These are phyloP conservation scores for Marasmius fiardii DNA, from an alignment of 1,284 basidiomycete genomes.

Conservation along the genomic window DNA sequence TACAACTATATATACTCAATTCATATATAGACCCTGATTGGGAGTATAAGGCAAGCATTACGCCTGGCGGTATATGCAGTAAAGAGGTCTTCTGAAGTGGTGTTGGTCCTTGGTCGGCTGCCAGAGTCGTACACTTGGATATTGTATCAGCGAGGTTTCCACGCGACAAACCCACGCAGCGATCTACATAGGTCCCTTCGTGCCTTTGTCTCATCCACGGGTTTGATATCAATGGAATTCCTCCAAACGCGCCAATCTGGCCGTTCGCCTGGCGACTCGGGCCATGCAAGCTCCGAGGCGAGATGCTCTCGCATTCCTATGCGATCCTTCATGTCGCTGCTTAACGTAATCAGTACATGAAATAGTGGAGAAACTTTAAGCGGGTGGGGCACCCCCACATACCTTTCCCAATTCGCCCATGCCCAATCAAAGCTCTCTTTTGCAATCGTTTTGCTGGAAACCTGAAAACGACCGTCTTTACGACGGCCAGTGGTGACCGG, in stretches of 20 bases:
- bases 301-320: conserved; percentile 55
- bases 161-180: conserved; percentile 15
- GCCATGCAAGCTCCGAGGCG: conserved; percentile 47
- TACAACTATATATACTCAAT: too few relatives aligned
- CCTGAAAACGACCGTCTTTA: conserved; percentile 23
- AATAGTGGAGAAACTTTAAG: conserved; percentile 7
- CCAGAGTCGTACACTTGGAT: neutral
- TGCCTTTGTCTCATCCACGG: conserved; percentile 1
- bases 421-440: conserved; percentile 62
- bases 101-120: neutral
- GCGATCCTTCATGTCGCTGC: conserved; percentile 74
- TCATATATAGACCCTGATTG: too few relatives aligned
- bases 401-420: conserved; percentile 72
- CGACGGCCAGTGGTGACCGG: conserved; percentile 28
- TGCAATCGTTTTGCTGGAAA: conserved; percentile 28
- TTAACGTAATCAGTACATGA: conserved; percentile 1
- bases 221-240: conserved; percentile 22
- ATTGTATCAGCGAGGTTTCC: conserved; percentile 9
- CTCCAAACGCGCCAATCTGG: conserved; percentile 57
- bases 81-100: neutral
- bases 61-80: neutral
- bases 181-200: conserved; percentile 11
- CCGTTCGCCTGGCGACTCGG: conserved; percentile 41
- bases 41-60: too few relatives aligned
- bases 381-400: conserved; percentile 19